These are phyloP conservation scores for Hymenoscyphus occultus DNA, from an alignment of 2,329 filamentous ascomycete genomes.

Conservation along the genomic window DNA sequence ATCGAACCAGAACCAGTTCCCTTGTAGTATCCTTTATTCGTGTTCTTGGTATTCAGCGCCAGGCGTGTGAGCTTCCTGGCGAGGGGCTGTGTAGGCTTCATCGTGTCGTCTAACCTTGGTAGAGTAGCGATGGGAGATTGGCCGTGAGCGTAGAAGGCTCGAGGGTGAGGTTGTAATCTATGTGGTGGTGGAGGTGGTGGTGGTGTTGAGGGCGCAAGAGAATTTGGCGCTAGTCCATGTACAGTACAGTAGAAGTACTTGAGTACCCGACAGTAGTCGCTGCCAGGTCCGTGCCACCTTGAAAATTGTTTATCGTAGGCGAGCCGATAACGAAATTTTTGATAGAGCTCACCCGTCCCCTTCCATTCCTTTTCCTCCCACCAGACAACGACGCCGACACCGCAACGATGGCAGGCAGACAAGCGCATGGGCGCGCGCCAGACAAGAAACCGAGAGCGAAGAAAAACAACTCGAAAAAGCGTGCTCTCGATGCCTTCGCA, in stretches of 20 bases:
- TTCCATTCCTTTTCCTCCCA: background rate
- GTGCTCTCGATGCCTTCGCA: slow-evolving; percentile 54
- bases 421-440: slow-evolving; percentile 35
- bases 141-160: slow-evolving; percentile 5
- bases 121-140: background rate
- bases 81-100: slow-evolving; percentile 68
- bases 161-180: background rate
- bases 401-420: slow-evolving; percentile 37
- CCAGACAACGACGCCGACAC: slow-evolving; percentile 11
- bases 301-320: slow-evolving; percentile 25
- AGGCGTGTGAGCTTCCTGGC: slow-evolving; percentile 69
- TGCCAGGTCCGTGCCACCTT: slow-evolving; percentile 15
- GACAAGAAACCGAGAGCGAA: slow-evolving; percentile 39
- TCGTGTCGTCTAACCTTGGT: slow-evolving; percentile 34
- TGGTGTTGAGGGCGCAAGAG: background rate
- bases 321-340: slow-evolving; percentile 23
- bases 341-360: slow-evolving; percentile 11
- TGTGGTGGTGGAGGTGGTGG: background rate
- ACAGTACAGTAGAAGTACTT: background rate
- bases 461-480: slow-evolving; percentile 46
- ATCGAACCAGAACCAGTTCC: slow-evolving; percentile 85
- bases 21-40: slow-evolving; percentile 95
- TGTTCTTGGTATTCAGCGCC: slow-evolving; percentile 85
- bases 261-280: no score
- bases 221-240: slow-evolving; percentile 23